Evolutionary conservation across 2,329 filamentous ascomycete species (phyloP), one percentile per base, ranked within the genome.

Genomic region (Diatrype stigma): DNA sequence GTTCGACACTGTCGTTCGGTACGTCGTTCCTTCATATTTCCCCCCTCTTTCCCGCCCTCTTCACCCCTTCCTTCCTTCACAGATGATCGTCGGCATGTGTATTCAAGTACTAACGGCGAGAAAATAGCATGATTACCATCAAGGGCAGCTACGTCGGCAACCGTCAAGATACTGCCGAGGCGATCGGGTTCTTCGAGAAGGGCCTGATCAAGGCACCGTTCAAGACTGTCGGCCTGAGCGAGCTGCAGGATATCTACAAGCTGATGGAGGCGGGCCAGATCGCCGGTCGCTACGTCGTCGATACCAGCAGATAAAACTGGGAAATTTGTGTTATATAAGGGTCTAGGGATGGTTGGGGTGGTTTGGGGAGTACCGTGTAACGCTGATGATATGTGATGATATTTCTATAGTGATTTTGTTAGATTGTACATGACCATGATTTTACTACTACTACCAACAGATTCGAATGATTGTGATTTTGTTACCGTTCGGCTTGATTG

Each of bases 141-240:
- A 89, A 89, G 77, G 92, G 92, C 54, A 90, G 85, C 62, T 96
- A 96, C 68, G 93, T 97, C 60, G 93, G 93, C 52, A 96, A 96
- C 77, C 83, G 93, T 60, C 85, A 87, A 67, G 93, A 97, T 68
- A 87, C 85, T 1, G 82, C 85, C 48, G 93, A 96, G 76, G 92
- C 93, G 2, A 77, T 97, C 55, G 92, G 96, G 59, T 96, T 96
- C 76, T 96, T 83, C 78, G 76, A 80, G 51, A 80, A 87, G 22
- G 93, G 93, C 16, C 73, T 94, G 57, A 92, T 97, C 79, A 87
- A 90, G 67, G 85, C 85, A 4, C 93, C 93, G 8, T 94, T 81
- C 82, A 95, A 96, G 85, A 81, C 82, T 7, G 84, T 90, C 48
- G 90, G 90, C 14, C 77, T 96, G 53, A 87, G 84, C 63, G 80